phyloP scores from a whole-genome alignment of 345 rosid species.

The Diplotaxis tenuifolia region DNA sequence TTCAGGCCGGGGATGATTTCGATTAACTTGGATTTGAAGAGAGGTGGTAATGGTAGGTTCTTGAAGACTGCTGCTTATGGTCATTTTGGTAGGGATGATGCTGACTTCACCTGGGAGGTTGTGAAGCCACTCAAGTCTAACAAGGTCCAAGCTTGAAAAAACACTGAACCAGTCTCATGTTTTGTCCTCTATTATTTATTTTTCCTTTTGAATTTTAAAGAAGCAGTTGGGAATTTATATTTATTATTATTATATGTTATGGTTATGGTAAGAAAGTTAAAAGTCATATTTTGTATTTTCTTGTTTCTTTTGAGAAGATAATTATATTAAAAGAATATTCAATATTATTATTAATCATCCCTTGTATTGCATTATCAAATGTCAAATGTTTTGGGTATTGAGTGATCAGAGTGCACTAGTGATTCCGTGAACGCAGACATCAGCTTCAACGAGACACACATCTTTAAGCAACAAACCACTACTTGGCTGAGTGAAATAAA shows the following conservation, averaged over 20 bases:
- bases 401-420: slow-evolving; percentile 4
- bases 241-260: not conserved
- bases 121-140: slow-evolving; percentile 43
- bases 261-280: slow-evolving; percentile 14
- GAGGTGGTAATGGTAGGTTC: slow-evolving; percentile 48
- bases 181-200: slow-evolving; percentile 4
- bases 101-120: slow-evolving; percentile 49
- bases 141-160: slow-evolving; percentile 40
- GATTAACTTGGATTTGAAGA: slow-evolving; percentile 43
- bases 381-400: slow-evolving; percentile 5
- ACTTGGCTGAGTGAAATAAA: slow-evolving; percentile 33
- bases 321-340: slow-evolving; percentile 4
- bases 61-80: slow-evolving; percentile 48
- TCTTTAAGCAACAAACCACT: slow-evolving; percentile 38
- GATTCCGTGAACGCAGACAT: slow-evolving; percentile 35
- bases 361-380: slow-evolving; percentile 5
- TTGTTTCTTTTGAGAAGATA: slow-evolving; percentile 13
- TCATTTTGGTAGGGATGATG: slow-evolving; percentile 43
- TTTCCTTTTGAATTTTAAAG: slow-evolving; percentile 1
- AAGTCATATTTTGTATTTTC: slow-evolving; percentile 22
- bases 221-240: not conserved
- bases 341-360: not conserved
- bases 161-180: slow-evolving; percentile 21
- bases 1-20: slow-evolving; percentile 46
- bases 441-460: slow-evolving; percentile 36